Evolutionary conservation across 2,329 filamentous ascomycete species (phyloP).

Genomic region (Xylariaceae sp.): DNA sequence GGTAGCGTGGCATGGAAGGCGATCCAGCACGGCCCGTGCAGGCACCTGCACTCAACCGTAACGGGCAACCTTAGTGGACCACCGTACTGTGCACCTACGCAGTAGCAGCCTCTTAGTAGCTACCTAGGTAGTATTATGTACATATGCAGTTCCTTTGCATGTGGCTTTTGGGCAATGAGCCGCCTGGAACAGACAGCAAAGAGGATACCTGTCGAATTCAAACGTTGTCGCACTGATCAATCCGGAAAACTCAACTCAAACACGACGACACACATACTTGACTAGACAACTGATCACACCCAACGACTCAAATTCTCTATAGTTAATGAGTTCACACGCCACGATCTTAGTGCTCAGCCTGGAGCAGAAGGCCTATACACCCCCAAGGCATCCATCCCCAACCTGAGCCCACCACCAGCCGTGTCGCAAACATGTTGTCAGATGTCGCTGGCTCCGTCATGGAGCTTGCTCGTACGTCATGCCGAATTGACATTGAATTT

Average conservation of each 20-base stretch:
- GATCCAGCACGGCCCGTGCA: not conserved
- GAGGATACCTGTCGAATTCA: not conserved
- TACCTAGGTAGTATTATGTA: too few relatives aligned
- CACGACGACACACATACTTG: not conserved
- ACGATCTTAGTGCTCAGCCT: conserved; percentile 23
- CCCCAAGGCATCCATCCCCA: conserved; percentile 21
- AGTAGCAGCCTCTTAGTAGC: too few relatives aligned
- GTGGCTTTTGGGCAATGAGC: not conserved
- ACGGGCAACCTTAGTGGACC: too few relatives aligned
- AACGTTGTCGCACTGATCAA: not conserved
- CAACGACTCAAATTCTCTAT: conserved; percentile 3
- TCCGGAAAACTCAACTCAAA: conserved; percentile 5
- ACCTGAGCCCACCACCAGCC: conserved; percentile 19
- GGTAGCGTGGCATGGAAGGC: too few relatives aligned
- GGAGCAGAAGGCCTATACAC: conserved; percentile 23
- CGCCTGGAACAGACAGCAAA: not conserved
- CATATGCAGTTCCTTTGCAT: not conserved
- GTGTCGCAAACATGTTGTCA: conserved; percentile 40
- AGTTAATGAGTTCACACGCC: conserved; percentile 31
- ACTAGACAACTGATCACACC: not conserved
- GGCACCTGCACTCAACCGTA: not conserved
- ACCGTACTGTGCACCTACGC: too few relatives aligned
- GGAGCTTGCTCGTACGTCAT: conserved; percentile 44
- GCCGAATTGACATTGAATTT: conserved; percentile 8
- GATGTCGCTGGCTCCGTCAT: conserved; percentile 41